These are phyloP conservation scores for Larix kaempferi DNA, from an alignment of 75 land plant genomes.

Conservation along the genomic window DNA sequence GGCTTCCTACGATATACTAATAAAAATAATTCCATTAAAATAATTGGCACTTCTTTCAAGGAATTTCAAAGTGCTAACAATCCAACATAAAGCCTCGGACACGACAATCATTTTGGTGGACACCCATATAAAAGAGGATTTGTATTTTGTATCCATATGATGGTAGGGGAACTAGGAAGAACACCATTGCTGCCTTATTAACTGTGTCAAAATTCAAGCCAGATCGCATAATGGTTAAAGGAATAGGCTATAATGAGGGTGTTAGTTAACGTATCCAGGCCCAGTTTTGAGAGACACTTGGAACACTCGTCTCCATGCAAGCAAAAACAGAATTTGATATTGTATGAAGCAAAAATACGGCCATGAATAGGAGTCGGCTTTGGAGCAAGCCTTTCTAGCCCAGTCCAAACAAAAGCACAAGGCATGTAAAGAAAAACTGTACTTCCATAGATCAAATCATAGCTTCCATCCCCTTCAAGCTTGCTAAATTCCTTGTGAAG, in stretches of 20 bases:
- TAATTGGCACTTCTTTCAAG: too few relatives aligned
- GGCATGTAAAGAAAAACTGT: conserved; percentile 96
- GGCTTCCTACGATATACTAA: too few relatives aligned
- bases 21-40: too few relatives aligned
- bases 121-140: too few relatives aligned
- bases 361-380: conserved; percentile 57
- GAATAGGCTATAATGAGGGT: conserved; percentile 88
- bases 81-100: too few relatives aligned
- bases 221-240: conserved; percentile 91
- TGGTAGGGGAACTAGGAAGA: too few relatives aligned
- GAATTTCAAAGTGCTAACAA: too few relatives aligned
- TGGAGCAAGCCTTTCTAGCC: conserved; percentile 51
- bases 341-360: conserved; percentile 81
- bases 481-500: conserved; percentile 59
- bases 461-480: conserved; percentile 39
- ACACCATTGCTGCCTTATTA: neutral
- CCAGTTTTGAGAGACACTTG: conserved; percentile 43
- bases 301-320: conserved; percentile 59
- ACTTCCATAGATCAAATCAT: conserved; percentile 87
- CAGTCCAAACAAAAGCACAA: conserved; percentile 79
- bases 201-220: conserved; percentile 67
- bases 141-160: too few relatives aligned
- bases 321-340: conserved; percentile 85
- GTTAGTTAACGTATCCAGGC: conserved; percentile 70
- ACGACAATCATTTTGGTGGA: too few relatives aligned